Conservation (phyloP, 139 green algal species). For the Coelastrella sp. region DNA sequence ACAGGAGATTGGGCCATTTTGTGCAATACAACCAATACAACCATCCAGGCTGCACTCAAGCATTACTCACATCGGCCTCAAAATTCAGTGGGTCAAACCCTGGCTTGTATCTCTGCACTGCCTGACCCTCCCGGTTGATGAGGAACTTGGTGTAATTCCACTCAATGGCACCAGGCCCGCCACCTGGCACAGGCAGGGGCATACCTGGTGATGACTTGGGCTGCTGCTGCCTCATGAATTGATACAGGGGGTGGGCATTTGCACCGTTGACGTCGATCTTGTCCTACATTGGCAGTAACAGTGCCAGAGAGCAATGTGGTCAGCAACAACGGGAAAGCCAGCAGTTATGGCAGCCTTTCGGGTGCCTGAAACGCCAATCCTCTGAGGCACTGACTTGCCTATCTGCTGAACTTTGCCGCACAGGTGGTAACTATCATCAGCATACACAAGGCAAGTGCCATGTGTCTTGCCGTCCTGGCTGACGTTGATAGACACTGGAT, state of each 20-base stretch:
- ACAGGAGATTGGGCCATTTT: no score
- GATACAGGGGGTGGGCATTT: slow-evolving; percentile 84
- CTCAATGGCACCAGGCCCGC: slow-evolving; percentile 55
- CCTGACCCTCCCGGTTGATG: slow-evolving; percentile 74
- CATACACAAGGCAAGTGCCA: no score
- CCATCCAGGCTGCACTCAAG: no score
- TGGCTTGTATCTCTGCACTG: slow-evolving; percentile 85
- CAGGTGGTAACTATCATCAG: no score
- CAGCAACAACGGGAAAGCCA: not conserved
- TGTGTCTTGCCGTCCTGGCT: no score
- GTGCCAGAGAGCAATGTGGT: not conserved
- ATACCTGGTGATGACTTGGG: slow-evolving; percentile 10
- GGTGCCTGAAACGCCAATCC: no score
- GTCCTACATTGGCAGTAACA: slow-evolving; percentile 51
- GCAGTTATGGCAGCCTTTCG: not conserved
- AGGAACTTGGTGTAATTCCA: slow-evolving; percentile 77
- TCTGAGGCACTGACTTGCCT: not conserved
- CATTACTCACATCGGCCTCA: slow-evolving; percentile 76
- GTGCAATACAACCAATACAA: no score
- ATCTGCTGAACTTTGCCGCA: not conserved
- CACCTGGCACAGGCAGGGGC: slow-evolving; percentile 21
- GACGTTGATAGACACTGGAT: no score
- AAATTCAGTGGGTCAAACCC: slow-evolving; percentile 80
- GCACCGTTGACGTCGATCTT: slow-evolving; percentile 90
- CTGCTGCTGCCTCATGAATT: slow-evolving; percentile 64